Base-by-base conservation (phyloP, 2,329 filamentous ascomycete species). In the Orbilia brochopaga region DNA sequence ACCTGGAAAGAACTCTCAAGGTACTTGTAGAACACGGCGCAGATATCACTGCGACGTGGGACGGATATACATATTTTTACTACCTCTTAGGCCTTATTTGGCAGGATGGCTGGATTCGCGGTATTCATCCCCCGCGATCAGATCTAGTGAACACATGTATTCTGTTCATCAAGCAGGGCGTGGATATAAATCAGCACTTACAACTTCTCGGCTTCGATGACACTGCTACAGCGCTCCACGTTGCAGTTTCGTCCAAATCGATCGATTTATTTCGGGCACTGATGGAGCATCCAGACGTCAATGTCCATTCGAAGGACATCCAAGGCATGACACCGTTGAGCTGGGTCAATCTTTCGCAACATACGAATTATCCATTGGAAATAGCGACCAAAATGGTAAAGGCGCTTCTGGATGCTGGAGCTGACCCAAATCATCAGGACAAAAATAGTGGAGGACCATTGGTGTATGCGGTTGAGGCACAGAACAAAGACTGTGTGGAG, bases 401-500 rank as follows among this genome's bases (percentile, higher is more conserved):
- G 40, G 55, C 30, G 13, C 62, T 75, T 6, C 48, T 75, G 7
- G 65, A 64, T 7, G 65, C 55, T 8, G 74, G 69, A 6, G 61
- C 59, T 1, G 72, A 72, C 35, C 67, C 67, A 6, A 61, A 75
- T 32, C 66, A 66, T 5, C 56, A 75, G 37, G 58, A 76, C 59
- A 7, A 19, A 42, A 65, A 72, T 21, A 72, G 67, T 24, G 60
- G 60, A 8, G 67, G 35, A 10, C 59, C 67, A 5, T 54, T 76
- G 27, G 44, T 59, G 27, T 61, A 46, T 1, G 75, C 75, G 5
- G 74, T 75, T n/a, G 40, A 35, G 1, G 5, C 55, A 4, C 74
- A 74, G 21, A 62, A 75, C 23, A 66, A 73, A 37, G 64, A 59
- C 4, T 63, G 73, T 17, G 67, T 74, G n/a, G 56, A 62, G n/a